These are phyloP conservation scores for Aciculoconidium aculeatum DNA, from an alignment of 805 yeast species.

Conservation along the genomic window DNA sequence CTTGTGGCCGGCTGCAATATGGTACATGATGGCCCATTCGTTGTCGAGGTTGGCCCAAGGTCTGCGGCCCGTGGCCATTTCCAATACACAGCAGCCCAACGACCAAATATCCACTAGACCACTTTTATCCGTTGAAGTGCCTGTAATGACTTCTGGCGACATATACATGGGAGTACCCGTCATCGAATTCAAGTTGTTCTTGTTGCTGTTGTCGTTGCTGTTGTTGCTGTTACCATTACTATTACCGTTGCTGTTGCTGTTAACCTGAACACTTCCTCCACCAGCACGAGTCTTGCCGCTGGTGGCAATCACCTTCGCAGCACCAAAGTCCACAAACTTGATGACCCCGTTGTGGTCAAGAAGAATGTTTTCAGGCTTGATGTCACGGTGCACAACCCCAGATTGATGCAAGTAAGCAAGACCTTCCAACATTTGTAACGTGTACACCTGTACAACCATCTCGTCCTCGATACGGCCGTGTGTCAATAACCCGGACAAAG, in stretches of 20 bases:
- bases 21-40: slow-evolving; percentile 98
- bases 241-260: slow-evolving; percentile 1
- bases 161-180: slow-evolving; percentile 99
- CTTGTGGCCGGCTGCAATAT: slow-evolving; percentile 89
- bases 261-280: slow-evolving; percentile 1
- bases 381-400: slow-evolving; percentile 94
- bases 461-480: slow-evolving; percentile 97
- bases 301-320: slow-evolving; percentile 82
- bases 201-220: slow-evolving; percentile 1
- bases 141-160: slow-evolving; percentile 96
- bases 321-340: slow-evolving; percentile 96
- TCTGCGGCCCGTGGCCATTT: slow-evolving; percentile 93
- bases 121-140: slow-evolving; percentile 51
- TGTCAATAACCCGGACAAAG: slow-evolving; percentile 75
- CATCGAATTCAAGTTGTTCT: slow-evolving; percentile 39
- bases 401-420: slow-evolving; percentile 89
- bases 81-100: slow-evolving; percentile 89
- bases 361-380: slow-evolving; percentile 90
- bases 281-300: slow-evolving; percentile 40
- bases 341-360: slow-evolving; percentile 89
- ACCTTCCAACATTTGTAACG: slow-evolving; percentile 91
- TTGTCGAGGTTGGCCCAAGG: slow-evolving; percentile 97
- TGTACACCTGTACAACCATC: slow-evolving; percentile 81
- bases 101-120: slow-evolving; percentile 92
- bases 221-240: no score